Evolutionary conservation across 2,329 filamentous ascomycete species (phyloP).

Genomic region (Setomelanomma holmii): DNA sequence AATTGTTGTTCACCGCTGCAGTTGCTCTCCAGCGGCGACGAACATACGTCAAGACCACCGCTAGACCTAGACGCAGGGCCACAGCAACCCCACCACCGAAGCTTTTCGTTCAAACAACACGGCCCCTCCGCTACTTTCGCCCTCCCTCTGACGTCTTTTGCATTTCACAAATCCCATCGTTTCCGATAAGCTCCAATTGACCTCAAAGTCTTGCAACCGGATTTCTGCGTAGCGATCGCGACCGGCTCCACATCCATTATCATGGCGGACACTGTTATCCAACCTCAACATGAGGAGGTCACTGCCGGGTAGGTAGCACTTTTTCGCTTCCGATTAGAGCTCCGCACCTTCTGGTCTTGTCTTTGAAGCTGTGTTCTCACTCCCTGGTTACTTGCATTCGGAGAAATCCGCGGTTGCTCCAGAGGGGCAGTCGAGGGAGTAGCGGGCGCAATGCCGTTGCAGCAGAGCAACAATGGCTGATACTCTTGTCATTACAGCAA

Average conservation of each 20-base stretch:
- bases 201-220: conserved; percentile 26
- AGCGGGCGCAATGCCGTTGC: conserved; percentile 4
- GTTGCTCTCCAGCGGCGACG: conserved; percentile 29
- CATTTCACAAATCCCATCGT: conserved; percentile 8
- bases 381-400: too few species aligned
- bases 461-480: conserved; percentile 37
- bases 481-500: conserved; percentile 61
- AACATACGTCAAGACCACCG: conserved; percentile 41
- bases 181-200: conserved; percentile 30
- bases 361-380: too few species aligned
- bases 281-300: conserved; percentile 52
- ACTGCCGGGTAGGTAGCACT: conserved; percentile 54
- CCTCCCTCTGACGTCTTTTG: conserved; percentile 17
- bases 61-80: conserved; percentile 33
- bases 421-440: too few species aligned
- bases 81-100: conserved; percentile 45
- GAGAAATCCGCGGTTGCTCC: too few species aligned
- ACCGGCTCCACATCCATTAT: conserved; percentile 15
- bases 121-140: conserved; percentile 35
- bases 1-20: conserved; percentile 22
- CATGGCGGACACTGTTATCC: conserved; percentile 59
- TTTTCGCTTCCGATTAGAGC: background rate
- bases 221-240: conserved; percentile 30
- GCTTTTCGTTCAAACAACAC: conserved; percentile 40
- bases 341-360: background rate